phyloP scores from a whole-genome alignment of 1,284 basidiomycete genomes.

The Marasmius fiardii region DNA sequence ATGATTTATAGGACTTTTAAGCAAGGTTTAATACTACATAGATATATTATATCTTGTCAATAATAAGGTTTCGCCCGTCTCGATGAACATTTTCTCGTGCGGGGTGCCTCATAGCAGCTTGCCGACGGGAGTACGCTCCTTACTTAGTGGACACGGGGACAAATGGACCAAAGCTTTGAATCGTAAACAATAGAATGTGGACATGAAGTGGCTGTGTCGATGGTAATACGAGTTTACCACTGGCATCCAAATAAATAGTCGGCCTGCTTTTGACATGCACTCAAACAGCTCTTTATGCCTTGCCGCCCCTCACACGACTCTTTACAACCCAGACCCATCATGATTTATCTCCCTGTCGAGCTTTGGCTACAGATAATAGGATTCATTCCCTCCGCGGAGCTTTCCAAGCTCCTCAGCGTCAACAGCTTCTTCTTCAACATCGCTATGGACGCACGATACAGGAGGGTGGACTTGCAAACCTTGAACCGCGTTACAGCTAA shows the following conservation, averaged over 20 bases:
- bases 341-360: constrained; percentile 31
- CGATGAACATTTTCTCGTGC: no score
- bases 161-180: no score
- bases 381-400: constrained; percentile 28
- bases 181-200: neutral
- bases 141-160: no score
- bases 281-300: neutral
- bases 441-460: constrained; percentile 35
- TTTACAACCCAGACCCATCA: neutral
- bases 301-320: neutral
- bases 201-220: neutral
- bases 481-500: constrained; percentile 18
- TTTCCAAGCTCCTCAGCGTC: constrained; percentile 27
- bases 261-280: neutral
- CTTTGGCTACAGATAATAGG: constrained; percentile 34
- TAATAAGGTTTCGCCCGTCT: no score
- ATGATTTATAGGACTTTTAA: no score
- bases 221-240: neutral
- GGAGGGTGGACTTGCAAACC: constrained; percentile 24
- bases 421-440: constrained; percentile 37
- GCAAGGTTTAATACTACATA: no score
- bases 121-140: no score
- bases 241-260: neutral
- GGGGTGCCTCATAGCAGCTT: no score
- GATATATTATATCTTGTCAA: no score